Conservation (phyloP, 2,329 filamentous ascomycete genomes). For the Blastomyces gilchristii region DNA sequence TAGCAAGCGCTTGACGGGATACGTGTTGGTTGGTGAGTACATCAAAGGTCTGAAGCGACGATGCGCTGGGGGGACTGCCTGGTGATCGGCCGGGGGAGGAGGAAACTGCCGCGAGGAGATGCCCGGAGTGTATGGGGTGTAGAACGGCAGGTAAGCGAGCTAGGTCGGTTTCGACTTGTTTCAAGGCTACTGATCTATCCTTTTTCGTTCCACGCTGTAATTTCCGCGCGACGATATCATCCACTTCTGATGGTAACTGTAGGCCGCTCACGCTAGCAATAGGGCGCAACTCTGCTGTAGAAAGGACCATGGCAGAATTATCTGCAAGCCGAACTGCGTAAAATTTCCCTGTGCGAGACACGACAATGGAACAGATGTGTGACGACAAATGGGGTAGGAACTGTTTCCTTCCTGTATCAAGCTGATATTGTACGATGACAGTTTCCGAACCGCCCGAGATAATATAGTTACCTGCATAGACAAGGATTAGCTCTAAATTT, state of each 20-base stretch:
- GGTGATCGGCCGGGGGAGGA: slow-evolving; percentile 34
- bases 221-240: not conserved
- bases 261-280: slow-evolving; percentile 76
- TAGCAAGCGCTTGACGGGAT: slow-evolving; percentile 75
- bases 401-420: slow-evolving; percentile 73
- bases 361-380: slow-evolving; percentile 69
- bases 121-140: slow-evolving; percentile 52
- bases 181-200: slow-evolving; percentile 41
- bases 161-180: slow-evolving; percentile 8
- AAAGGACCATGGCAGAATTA: slow-evolving; percentile 83
- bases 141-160: slow-evolving; percentile 48
- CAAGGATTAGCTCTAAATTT: slow-evolving; percentile 23
- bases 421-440: slow-evolving; percentile 82
- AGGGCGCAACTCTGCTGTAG: slow-evolving; percentile 78
- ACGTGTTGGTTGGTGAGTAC: slow-evolving; percentile 67
- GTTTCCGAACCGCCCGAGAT: slow-evolving; percentile 89
- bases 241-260: slow-evolving; percentile 41
- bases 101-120: slow-evolving; percentile 55
- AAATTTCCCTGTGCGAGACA: slow-evolving; percentile 67
- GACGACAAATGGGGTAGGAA: slow-evolving; percentile 85
- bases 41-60: slow-evolving; percentile 76
- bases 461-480: slow-evolving; percentile 65
- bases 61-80: slow-evolving; percentile 35
- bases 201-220: slow-evolving; percentile 11
- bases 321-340: slow-evolving; percentile 82